These are phyloP conservation scores for Phytophthora sansomeana DNA, from an alignment of 352 stramenopile species.

Conservation along the genomic window DNA sequence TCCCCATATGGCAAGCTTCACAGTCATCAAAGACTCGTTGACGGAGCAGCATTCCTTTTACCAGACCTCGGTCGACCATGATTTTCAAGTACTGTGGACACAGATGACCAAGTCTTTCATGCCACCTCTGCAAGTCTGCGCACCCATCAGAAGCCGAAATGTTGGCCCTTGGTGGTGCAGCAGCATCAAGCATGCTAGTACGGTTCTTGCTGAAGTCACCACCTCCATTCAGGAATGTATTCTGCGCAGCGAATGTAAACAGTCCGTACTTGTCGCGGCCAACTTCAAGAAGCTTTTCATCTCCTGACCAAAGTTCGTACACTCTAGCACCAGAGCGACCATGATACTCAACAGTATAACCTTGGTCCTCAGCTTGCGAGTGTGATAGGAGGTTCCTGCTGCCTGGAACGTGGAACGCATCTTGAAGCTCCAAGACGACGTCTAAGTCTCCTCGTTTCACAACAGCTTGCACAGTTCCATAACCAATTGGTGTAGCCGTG, in stretches of 20 bases:
- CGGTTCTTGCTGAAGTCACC: not conserved
- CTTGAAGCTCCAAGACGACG: not conserved
- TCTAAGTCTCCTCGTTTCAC: not conserved
- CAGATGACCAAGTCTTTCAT: slow-evolving; percentile 10
- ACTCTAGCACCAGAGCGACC: not conserved
- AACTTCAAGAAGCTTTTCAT: not conserved
- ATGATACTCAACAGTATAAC: slow-evolving; percentile 15
- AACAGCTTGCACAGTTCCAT: slow-evolving; percentile 3
- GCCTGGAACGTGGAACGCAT: not conserved
- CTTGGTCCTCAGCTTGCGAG: slow-evolving; percentile 16
- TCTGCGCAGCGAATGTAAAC: slow-evolving; percentile 11
- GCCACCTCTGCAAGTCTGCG: slow-evolving; percentile 9
- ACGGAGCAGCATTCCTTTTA: no score
- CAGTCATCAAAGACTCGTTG: no score
- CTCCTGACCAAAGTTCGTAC: slow-evolving; percentile 8
- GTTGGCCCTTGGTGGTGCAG: not conserved
- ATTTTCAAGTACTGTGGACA: slow-evolving; percentile 11
- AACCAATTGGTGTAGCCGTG: not conserved
- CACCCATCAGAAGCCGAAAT: not conserved
- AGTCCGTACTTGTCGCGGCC: slow-evolving; percentile 5
- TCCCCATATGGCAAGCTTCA: no score
- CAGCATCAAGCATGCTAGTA: no score
- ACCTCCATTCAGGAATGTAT: slow-evolving; percentile 1
- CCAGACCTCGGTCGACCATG: slow-evolving; percentile 2
- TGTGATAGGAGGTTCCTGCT: slow-evolving; percentile 12